Percentiles rank a stretch among this genome's conserved stretches.
These are phyloP conservation scores for Boletus vinaceobasis DNA, from an alignment of 768 basidiomycete genomes.

Conservation along the genomic window DNA sequence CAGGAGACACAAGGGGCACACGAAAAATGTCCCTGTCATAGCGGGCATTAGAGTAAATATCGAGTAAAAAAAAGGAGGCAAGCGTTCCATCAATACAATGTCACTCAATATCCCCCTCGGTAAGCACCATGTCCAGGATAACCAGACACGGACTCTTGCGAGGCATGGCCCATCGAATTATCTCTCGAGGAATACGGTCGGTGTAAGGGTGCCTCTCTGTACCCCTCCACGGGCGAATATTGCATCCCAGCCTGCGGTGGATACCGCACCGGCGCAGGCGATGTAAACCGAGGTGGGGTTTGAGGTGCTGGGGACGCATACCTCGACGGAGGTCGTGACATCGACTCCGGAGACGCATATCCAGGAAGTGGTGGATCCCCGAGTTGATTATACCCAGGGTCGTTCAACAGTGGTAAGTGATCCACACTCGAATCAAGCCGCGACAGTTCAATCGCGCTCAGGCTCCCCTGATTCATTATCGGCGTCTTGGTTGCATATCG, in stretches of 20 bases:
- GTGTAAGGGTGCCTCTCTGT: slow-evolving; percentile 61
- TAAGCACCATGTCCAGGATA: slow-evolving; percentile 32
- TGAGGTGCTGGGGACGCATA: slow-evolving; percentile 33
- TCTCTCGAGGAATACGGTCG: slow-evolving; percentile 42
- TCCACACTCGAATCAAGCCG: slow-evolving; percentile 49
- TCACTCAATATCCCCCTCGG: slow-evolving; percentile 18
- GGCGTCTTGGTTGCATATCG: slow-evolving; percentile 55
- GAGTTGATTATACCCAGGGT: slow-evolving; percentile 14
- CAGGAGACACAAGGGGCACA: not conserved
- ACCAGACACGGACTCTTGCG: slow-evolving; percentile 24
- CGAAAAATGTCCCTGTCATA: slow-evolving; percentile 2
- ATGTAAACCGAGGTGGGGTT: slow-evolving; percentile 26
- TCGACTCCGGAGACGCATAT: slow-evolving; percentile 22
- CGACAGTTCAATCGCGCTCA: slow-evolving; percentile 51
- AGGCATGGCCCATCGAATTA: slow-evolving; percentile 4
- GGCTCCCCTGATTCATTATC: slow-evolving; percentile 24
- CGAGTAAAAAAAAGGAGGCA: not conserved
- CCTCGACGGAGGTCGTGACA: slow-evolving; percentile 21
- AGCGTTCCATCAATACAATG: too few relatives aligned
- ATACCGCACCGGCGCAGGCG: slow-evolving; percentile 42
- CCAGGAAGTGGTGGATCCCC: slow-evolving; percentile 27
- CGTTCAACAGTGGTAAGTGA: slow-evolving; percentile 57
- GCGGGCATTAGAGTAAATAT: slow-evolving; percentile 11
- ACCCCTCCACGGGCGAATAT: slow-evolving; percentile 33
- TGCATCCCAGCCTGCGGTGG: slow-evolving; percentile 30